Percentiles rank a stretch among this genome's conserved stretches.
These are phyloP conservation scores for Hordeum vulgare DNA, from an alignment of 176 grass and related monocot genomes.

Conservation along the genomic window DNA sequence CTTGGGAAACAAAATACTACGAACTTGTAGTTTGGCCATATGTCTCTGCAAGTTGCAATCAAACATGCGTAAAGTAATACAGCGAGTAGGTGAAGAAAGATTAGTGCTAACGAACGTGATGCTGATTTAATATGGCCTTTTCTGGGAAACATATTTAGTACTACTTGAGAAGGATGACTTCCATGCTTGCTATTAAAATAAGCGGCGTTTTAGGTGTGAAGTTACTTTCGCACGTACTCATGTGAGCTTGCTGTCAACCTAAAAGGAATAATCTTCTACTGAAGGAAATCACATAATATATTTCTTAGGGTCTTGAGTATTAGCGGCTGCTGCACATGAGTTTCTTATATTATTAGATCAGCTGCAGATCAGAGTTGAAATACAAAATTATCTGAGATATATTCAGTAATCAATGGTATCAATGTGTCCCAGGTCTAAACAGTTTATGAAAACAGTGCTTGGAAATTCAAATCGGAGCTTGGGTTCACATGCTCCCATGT, in stretches of 20 bases:
- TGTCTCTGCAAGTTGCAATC: not conserved
- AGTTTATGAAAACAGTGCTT: too few relatives aligned
- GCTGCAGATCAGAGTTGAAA: not conserved
- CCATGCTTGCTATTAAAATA: not conserved
- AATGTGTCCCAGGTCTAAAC: too few relatives aligned
- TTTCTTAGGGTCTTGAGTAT: not conserved
- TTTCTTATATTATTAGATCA: not conserved
- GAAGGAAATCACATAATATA: not conserved
- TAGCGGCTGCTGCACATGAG: not conserved
- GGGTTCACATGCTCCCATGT: too few relatives aligned
- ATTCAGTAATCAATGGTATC: not conserved
- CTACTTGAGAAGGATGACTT: not conserved
- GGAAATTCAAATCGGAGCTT: too few relatives aligned
- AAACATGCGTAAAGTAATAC: not conserved
- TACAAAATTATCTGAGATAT: not conserved
- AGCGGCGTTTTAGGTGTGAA: not conserved
- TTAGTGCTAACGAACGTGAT: slow-evolving; percentile 20
- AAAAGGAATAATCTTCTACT: not conserved
- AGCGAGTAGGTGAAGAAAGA: not conserved
- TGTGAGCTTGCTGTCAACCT: not conserved
- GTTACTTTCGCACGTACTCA: not conserved
- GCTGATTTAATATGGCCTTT: not conserved
- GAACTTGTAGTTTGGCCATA: not conserved
- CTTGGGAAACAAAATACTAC: not conserved
- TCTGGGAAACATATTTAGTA: not conserved